phyloP scores from a whole-genome alignment of 768 basidiomycete species.

The Boletus rubroflammeus region DNA sequence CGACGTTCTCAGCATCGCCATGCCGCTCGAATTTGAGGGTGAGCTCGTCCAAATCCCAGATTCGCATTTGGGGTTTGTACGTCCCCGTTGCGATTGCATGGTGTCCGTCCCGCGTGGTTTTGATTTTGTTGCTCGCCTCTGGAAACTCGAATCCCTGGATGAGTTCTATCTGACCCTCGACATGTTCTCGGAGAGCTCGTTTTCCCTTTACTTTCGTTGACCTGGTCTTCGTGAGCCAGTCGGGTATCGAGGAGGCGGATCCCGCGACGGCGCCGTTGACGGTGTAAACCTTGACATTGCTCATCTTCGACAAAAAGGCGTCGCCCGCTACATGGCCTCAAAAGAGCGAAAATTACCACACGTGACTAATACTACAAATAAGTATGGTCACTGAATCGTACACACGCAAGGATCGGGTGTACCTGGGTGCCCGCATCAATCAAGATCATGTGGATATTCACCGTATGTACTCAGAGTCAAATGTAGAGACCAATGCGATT shows the following conservation, averaged over 20 bases:
- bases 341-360: constrained; percentile 12
- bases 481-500: constrained; percentile 2
- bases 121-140: constrained; percentile 89
- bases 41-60: constrained; percentile 92
- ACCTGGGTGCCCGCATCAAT: constrained; percentile 1
- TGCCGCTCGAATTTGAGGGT: constrained; percentile 95
- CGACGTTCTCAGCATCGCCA: constrained; percentile 94
- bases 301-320: constrained; percentile 16
- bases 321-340: background rate
- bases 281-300: constrained; percentile 82
- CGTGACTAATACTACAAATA: constrained; percentile 16
- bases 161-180: constrained; percentile 84
- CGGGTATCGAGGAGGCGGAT: constrained; percentile 87
- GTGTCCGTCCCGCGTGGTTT: constrained; percentile 86
- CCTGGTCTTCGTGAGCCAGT: constrained; percentile 84
- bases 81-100: constrained; percentile 93
- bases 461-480: constrained; percentile 18
- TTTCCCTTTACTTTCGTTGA: constrained; percentile 53
- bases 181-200: constrained; percentile 62
- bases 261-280: constrained; percentile 90
- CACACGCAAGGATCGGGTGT: background rate
- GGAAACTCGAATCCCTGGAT: constrained; percentile 97
- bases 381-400: no score
- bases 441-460: constrained; percentile 17
- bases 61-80: constrained; percentile 96